Percentiles rank a stretch among this genome's conserved stretches.
These are phyloP conservation scores for Trichoderma endophyticum DNA, from an alignment of 2,329 filamentous ascomycete genomes.

Conservation along the genomic window DNA sequence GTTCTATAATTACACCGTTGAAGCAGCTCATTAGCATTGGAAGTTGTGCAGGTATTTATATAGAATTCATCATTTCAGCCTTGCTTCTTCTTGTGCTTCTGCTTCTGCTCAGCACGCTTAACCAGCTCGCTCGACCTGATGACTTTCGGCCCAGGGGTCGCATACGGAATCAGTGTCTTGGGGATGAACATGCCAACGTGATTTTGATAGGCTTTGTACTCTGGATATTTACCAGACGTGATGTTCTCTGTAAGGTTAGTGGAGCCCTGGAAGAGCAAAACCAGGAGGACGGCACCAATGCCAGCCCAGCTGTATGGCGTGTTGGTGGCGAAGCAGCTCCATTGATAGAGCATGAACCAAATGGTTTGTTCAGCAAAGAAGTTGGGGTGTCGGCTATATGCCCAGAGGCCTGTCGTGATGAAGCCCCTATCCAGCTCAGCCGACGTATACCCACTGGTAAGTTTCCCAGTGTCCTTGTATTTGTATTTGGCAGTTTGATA, in stretches of 20 bases:
- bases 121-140: conserved; percentile 51
- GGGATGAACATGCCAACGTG: conserved; percentile 84
- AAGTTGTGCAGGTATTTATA: conserved; percentile 16
- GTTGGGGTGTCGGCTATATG: conserved; percentile 88
- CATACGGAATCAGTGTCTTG: conserved; percentile 44
- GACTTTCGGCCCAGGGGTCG: conserved; percentile 42
- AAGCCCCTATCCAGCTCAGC: conserved; percentile 89
- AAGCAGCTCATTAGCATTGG: neutral
- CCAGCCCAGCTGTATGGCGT: conserved; percentile 76
- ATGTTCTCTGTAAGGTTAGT: conserved; percentile 85
- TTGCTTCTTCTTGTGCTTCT: conserved; percentile 36
- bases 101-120: conserved; percentile 41
- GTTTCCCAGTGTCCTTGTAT: conserved; percentile 70
- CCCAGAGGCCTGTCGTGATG: conserved; percentile 78
- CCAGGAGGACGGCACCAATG: conserved; percentile 64
- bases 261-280: conserved; percentile 84
- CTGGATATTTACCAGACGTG: conserved; percentile 77
- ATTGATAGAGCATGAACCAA: conserved; percentile 86
- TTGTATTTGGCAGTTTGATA: conserved; percentile 78
- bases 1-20: neutral
- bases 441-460: conserved; percentile 62
- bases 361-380: conserved; percentile 89
- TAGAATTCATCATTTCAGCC: conserved; percentile 30
- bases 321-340: conserved; percentile 73
- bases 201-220: conserved; percentile 81